Conservation (phyloP, 73 alveolate species). For the Durusdinium trenchii region DNA sequence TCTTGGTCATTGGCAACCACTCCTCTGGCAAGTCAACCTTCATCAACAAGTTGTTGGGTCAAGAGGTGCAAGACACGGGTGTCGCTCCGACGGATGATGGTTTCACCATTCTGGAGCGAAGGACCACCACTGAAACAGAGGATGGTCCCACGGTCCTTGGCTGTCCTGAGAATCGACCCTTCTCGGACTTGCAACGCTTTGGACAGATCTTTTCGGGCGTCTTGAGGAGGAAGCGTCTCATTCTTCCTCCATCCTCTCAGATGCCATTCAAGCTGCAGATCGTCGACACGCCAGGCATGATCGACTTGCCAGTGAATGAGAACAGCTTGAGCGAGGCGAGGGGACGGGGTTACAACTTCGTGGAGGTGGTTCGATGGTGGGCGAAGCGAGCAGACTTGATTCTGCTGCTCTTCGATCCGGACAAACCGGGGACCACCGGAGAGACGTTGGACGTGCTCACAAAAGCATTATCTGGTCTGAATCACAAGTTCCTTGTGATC, state of each 20-base stretch:
- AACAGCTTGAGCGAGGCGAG: slow-evolving; percentile 15
- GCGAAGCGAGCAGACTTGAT: slow-evolving; percentile 83
- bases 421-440: slow-evolving; percentile 92
- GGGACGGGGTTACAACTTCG: neutral
- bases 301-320: slow-evolving; percentile 86
- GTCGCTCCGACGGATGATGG: slow-evolving; percentile 95
- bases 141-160: slow-evolving; percentile 95
- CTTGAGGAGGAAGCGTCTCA: slow-evolving; percentile 78
- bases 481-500: neutral
- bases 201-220: slow-evolving; percentile 85
- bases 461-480: slow-evolving; percentile 72
- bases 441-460: slow-evolving; percentile 82
- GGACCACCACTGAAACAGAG: slow-evolving; percentile 72
- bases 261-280: slow-evolving; percentile 90
- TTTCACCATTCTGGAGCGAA: slow-evolving; percentile 83
- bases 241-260: slow-evolving; percentile 48
- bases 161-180: slow-evolving; percentile 92
- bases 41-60: slow-evolving; percentile 88
- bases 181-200: slow-evolving; percentile 60
- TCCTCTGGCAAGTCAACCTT: slow-evolving; percentile 94
- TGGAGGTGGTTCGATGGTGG: slow-evolving; percentile 90
- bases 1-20: slow-evolving; percentile 90
- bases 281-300: slow-evolving; percentile 95
- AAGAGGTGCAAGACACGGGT: slow-evolving; percentile 89
- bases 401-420: slow-evolving; percentile 85